Percentiles rank a stretch among this genome's conserved stretches.
phyloP scores from a whole-genome alignment of 805 yeast species.

The Candida ortonii region DNA sequence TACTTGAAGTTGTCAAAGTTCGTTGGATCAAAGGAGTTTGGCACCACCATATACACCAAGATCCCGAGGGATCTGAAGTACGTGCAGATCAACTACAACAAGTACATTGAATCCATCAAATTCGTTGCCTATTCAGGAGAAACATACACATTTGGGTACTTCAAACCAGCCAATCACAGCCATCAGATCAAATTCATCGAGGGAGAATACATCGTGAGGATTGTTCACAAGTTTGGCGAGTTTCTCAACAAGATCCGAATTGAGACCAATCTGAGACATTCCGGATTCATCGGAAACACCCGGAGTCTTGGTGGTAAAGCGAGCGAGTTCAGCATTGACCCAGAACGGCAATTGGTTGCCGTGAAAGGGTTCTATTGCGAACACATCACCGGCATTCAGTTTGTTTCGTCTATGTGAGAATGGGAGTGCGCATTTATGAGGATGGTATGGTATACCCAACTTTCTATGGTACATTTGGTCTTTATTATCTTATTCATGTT shows the following conservation, averaged over 20 bases:
- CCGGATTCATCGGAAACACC: constrained; percentile 13
- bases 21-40: constrained; percentile 14
- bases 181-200: constrained; percentile 7
- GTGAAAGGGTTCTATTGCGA: constrained; percentile 17
- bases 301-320: constrained; percentile 9
- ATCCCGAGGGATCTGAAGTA: constrained; percentile 12
- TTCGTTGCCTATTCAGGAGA: constrained; percentile 14
- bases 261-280: constrained; percentile 6
- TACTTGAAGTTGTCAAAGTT: constrained; percentile 13
- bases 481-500: no score
- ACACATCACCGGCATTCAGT: constrained; percentile 19
- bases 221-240: constrained; percentile 12
- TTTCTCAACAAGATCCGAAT: constrained; percentile 14
- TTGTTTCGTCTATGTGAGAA: constrained; percentile 9
- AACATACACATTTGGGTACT: constrained; percentile 14
- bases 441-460: no score
- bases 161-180: constrained; percentile 14
- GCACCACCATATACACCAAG: constrained; percentile 7
- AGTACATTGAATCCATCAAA: constrained; percentile 16
- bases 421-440: no score
- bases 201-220: constrained; percentile 12
- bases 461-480: no score
- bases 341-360: constrained; percentile 15
- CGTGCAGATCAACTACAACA: constrained; percentile 17
- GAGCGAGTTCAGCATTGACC: constrained; percentile 8